Evolutionary conservation across 2,329 filamentous ascomycete genomes (phyloP).

Genomic region (Neoscytalidium dimidiatum): DNA sequence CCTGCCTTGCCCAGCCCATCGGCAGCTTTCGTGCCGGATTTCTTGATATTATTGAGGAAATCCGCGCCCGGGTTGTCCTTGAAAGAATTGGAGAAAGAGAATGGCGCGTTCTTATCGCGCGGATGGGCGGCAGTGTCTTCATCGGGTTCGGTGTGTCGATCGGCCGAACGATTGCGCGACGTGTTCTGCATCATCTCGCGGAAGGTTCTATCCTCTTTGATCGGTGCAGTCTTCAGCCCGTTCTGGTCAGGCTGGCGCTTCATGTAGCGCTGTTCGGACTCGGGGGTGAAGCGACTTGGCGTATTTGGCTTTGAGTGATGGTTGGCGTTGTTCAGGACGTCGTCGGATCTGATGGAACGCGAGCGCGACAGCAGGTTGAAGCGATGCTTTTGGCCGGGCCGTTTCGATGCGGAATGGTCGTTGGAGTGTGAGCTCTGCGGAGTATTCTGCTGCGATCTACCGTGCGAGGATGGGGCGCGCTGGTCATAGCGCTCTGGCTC

Average conservation of each 20-base stretch:
- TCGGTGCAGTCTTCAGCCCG: constrained; percentile 63
- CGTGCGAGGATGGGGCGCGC: constrained; percentile 16
- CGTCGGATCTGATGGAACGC: constrained; percentile 48
- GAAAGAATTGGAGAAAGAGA: constrained; percentile 51
- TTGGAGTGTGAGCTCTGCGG: constrained; percentile 9
- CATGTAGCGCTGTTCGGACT: constrained; percentile 30
- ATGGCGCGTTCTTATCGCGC: constrained; percentile 27
- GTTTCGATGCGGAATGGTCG: constrained; percentile 3
- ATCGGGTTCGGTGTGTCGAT: constrained; percentile 54
- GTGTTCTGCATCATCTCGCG: constrained; percentile 63
- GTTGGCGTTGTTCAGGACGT: constrained; percentile 27
- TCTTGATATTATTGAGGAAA: constrained; percentile 74
- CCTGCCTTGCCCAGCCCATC: constrained; percentile 69
- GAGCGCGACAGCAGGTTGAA: constrained; percentile 42
- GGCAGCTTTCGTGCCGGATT: constrained; percentile 71
- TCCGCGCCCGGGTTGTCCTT: constrained; percentile 62
- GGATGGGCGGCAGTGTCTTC: constrained; percentile 32
- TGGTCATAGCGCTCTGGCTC: constrained; percentile 19
- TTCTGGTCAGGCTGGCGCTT: constrained; percentile 39
- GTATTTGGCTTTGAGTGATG: constrained; percentile 36
- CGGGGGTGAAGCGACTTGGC: constrained; percentile 23
- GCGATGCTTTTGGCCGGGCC: constrained; percentile 15
- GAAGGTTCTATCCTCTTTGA: constrained; percentile 67
- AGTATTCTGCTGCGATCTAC: constrained; percentile 13
- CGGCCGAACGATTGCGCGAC: constrained; percentile 71